phyloP scores from a whole-genome alignment of 1,139 yeast genomes.

The Yamadazyma epiphylla region DNA sequence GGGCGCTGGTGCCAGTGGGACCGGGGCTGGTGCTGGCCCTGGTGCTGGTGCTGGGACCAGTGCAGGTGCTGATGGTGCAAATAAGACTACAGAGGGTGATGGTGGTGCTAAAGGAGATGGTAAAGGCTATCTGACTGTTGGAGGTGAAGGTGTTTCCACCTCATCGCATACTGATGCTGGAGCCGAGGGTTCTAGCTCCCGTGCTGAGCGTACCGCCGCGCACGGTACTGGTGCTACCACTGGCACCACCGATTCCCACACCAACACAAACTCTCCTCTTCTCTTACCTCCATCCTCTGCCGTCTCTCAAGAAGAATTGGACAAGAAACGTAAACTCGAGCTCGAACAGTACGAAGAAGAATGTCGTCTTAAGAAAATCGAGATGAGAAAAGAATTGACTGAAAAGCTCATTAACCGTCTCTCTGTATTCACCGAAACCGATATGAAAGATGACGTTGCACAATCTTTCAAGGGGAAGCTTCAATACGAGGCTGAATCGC shows the following conservation, averaged over 20 bases:
- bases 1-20: background rate
- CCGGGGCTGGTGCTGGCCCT: background rate
- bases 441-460: conserved; percentile 64
- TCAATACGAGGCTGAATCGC: conserved; percentile 77
- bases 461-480: conserved; percentile 68
- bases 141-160: background rate
- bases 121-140: background rate
- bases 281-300: too few species aligned
- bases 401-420: conserved; percentile 63
- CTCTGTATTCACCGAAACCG: conserved; percentile 81
- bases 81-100: background rate
- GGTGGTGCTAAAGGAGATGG: background rate
- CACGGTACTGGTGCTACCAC: too few species aligned
- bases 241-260: too few species aligned
- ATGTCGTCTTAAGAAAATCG: conserved; percentile 65
- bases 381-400: conserved; percentile 63
- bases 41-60: background rate
- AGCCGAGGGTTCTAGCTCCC: too few species aligned
- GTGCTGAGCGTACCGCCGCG: too few species aligned
- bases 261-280: too few species aligned
- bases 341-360: conserved; percentile 79
- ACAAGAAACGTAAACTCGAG: conserved; percentile 53
- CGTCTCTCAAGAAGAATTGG: too few species aligned
- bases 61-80: background rate
- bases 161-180: conserved; percentile 23